A percentile compares a stretch with the other conserved stretches of the same genome.
Evolutionary conservation across 139 green algal species (phyloP).

Genomic region (Desmodesmus armatus): DNA sequence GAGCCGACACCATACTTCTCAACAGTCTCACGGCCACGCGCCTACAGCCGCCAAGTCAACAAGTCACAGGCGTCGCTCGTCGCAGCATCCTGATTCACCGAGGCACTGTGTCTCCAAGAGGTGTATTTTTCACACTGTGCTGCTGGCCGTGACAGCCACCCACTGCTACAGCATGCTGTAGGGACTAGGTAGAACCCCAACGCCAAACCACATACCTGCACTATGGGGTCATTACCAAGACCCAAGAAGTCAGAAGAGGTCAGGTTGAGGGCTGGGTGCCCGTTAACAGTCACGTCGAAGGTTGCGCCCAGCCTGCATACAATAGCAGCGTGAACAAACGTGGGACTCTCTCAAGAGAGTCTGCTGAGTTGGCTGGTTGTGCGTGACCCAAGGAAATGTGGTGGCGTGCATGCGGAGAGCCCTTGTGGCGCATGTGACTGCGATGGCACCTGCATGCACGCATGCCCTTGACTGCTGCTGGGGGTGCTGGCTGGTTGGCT

Average conservation of each 20-base stretch:
- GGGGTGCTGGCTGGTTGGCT: not conserved
- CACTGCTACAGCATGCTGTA: not conserved
- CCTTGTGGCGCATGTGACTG: not conserved
- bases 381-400: too few relatives aligned
- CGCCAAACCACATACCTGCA: conserved; percentile 62
- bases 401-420: not conserved
- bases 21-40: conserved; percentile 63
- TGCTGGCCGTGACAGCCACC: too few relatives aligned
- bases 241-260: conserved; percentile 90
- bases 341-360: too few relatives aligned
- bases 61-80: too few relatives aligned
- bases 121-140: too few relatives aligned
- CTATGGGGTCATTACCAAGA: conserved; percentile 64
- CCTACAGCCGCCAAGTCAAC: conserved; percentile 35
- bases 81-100: too few relatives aligned
- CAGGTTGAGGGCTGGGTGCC: conserved; percentile 81
- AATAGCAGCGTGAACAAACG: not conserved
- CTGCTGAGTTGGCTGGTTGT: too few relatives aligned
- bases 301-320: conserved; percentile 47
- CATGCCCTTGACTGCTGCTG: too few relatives aligned
- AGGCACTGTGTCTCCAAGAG: too few relatives aligned
- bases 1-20: conserved; percentile 96
- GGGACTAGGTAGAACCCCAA: too few relatives aligned
- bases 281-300: conserved; percentile 62
- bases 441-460: not conserved